Conservation (phyloP, 768 basidiomycete species). For the Lactarius vividus region DNA sequence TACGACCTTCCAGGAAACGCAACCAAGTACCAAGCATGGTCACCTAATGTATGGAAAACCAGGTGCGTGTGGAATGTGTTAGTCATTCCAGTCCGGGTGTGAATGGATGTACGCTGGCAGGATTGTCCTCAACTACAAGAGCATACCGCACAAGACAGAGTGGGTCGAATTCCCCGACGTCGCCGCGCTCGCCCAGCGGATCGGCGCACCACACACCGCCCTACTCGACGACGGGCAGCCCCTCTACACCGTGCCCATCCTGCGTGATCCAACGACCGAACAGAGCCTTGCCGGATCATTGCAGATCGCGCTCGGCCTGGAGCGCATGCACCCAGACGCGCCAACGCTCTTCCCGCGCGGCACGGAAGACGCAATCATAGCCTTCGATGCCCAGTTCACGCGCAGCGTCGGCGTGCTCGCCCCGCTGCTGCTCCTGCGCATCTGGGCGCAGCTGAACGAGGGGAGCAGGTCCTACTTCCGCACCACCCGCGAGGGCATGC, state of each 20-base stretch:
- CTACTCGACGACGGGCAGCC: constrained; percentile 35
- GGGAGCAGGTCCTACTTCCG: constrained; percentile 42
- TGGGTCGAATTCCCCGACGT: constrained; percentile 56
- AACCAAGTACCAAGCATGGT: constrained; percentile 30
- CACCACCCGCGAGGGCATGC: constrained; percentile 35
- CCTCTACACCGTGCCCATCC: constrained; percentile 46
- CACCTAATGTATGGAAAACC: constrained; percentile 36
- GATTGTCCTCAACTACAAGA: constrained; percentile 42
- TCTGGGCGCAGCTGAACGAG: constrained; percentile 33
- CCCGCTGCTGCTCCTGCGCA: constrained; percentile 17
- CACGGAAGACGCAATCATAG: constrained; percentile 23
- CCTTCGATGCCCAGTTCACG: constrained; percentile 30
- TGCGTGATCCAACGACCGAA: constrained; percentile 43
- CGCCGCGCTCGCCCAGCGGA: constrained; percentile 34
- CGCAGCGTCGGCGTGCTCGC: constrained; percentile 11
- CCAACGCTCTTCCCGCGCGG: constrained; percentile 38
- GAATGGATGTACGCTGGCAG: constrained; percentile 22
- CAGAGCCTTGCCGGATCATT: constrained; percentile 40
- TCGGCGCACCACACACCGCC: constrained; percentile 39
- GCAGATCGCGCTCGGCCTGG: constrained; percentile 48
- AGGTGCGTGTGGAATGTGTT: constrained; percentile 30
- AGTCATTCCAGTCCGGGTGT: not conserved
- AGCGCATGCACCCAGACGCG: constrained; percentile 43
- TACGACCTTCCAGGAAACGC: constrained; percentile 23
- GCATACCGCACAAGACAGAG: constrained; percentile 44